phyloP scores from a whole-genome alignment of 2,329 filamentous ascomycete species.

The Nemania sp. region DNA sequence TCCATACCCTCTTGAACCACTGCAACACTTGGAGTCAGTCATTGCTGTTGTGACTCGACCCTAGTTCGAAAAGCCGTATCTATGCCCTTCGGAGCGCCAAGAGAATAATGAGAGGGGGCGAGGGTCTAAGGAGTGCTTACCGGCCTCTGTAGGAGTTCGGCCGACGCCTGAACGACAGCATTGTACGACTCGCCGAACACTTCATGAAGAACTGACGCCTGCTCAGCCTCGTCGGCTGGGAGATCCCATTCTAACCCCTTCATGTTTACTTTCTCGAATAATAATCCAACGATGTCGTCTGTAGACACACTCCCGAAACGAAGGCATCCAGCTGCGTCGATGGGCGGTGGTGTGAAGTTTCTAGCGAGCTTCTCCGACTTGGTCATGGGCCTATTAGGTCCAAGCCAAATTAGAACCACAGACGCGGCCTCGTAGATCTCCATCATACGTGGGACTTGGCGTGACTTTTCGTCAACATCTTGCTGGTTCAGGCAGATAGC shows the following conservation, averaged over 20 bases:
- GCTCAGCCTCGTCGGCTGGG: not conserved
- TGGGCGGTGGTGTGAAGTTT: not conserved
- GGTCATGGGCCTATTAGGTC: constrained; percentile 7
- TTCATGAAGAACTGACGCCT: constrained; percentile 13
- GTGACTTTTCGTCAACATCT: constrained; percentile 25
- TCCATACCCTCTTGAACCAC: constrained; percentile 33
- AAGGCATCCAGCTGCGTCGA: not conserved
- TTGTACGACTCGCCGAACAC: constrained; percentile 10
- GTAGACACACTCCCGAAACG: not conserved
- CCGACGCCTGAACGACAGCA: not conserved
- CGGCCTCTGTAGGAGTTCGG: constrained; percentile 12
- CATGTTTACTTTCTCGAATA: constrained; percentile 25
- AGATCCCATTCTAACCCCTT: constrained; percentile 20
- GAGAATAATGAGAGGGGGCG: too few species aligned
- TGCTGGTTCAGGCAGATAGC: constrained; percentile 35
- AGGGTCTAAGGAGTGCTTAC: too few species aligned
- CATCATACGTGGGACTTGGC: constrained; percentile 28
- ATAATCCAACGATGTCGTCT: constrained; percentile 11
- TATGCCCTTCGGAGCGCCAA: too few species aligned
- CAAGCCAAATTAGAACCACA: constrained; percentile 27
- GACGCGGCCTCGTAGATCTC: constrained; percentile 30
- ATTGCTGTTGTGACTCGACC: not conserved
- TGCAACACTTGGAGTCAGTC: not conserved
- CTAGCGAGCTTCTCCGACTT: not conserved
- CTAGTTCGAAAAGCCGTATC: too few species aligned